phyloP scores from a whole-genome alignment of 1,284 basidiomycete species.

The Phellinidium pouzarii region DNA sequence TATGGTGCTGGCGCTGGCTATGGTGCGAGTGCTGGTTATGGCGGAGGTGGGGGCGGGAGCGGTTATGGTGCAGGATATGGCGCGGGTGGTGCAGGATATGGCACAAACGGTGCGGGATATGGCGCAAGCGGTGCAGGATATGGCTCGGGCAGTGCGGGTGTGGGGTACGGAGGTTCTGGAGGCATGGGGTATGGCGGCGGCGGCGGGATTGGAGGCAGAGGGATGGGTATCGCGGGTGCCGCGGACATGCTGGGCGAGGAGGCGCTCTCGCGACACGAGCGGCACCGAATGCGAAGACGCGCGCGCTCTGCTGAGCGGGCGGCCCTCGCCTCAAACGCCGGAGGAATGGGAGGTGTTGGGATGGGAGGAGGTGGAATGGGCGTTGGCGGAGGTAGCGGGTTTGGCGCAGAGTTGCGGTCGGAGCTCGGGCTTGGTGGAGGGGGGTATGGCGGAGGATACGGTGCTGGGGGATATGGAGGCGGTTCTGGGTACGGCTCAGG shows the following conservation, averaged over 20 bases:
- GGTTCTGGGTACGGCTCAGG: not conserved
- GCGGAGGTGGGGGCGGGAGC: not conserved
- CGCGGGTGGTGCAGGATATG: not conserved
- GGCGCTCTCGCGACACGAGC: not conserved
- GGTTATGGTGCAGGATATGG: constrained; percentile 1
- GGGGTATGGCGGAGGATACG: not conserved
- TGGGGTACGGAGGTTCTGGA: no score
- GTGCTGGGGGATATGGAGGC: not conserved
- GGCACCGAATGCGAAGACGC: not conserved
- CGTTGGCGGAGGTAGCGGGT: not conserved
- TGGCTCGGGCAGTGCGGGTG: not conserved
- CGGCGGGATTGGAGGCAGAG: not conserved
- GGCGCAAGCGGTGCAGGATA: not conserved
- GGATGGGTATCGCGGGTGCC: not conserved
- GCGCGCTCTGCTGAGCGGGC: no score
- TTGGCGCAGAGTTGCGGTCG: not conserved
- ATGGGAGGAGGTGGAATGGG: not conserved
- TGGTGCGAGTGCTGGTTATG: not conserved
- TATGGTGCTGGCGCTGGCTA: not conserved
- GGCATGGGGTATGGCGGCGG: not conserved
- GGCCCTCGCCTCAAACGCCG: no score
- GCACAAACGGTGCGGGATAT: not conserved
- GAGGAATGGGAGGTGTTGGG: no score
- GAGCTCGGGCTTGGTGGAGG: not conserved
- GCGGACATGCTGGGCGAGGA: not conserved